A percentile compares a stretch with the other conserved stretches of the same genome.
These are phyloP conservation scores for Nematocida sp. DNA, from an alignment of 371 early-diverging fungal genomes.

Conservation along the genomic window DNA sequence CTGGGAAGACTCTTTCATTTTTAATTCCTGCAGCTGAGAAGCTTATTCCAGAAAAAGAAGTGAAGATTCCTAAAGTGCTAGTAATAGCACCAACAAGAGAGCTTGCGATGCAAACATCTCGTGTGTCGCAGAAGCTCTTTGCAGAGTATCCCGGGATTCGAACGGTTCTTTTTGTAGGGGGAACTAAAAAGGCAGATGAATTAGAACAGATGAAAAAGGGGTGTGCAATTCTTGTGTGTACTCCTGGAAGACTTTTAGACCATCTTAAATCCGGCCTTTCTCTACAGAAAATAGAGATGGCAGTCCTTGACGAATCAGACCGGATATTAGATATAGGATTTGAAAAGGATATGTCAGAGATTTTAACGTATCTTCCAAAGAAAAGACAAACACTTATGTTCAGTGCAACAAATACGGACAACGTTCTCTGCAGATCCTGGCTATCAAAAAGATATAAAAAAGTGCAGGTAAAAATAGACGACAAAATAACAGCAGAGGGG, in stretches of 20 bases:
- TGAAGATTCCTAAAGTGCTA: conserved; percentile 72
- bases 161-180: conserved; percentile 84
- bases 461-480: conserved; percentile 94
- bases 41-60: conserved; percentile 67
- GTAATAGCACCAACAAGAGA: conserved; percentile 59
- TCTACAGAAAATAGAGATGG: conserved; percentile 77
- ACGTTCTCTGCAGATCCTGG: conserved; percentile 89
- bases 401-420: conserved; percentile 86
- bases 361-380: conserved; percentile 78
- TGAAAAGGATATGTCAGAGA: conserved; percentile 80
- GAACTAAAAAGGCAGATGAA: conserved; percentile 84
- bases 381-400: conserved; percentile 83
- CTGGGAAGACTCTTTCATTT: conserved; percentile 69
- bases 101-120: conserved; percentile 57
- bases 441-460: conserved; percentile 92
- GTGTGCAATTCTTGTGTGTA: conserved; percentile 90
- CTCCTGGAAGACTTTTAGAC: conserved; percentile 93
- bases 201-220: conserved; percentile 78
- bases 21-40: conserved; percentile 64
- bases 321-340: conserved; percentile 93
- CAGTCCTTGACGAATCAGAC: conserved; percentile 97
- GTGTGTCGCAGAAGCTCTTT: conserved; percentile 76
- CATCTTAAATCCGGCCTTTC: conserved; percentile 73
- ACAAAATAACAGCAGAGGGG: conserved; percentile 89
- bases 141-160: conserved; percentile 77